These are phyloP conservation scores for Mayamaea pseudoterrestris DNA, from an alignment of 108 stramenopile genomes.

Conservation along the genomic window DNA sequence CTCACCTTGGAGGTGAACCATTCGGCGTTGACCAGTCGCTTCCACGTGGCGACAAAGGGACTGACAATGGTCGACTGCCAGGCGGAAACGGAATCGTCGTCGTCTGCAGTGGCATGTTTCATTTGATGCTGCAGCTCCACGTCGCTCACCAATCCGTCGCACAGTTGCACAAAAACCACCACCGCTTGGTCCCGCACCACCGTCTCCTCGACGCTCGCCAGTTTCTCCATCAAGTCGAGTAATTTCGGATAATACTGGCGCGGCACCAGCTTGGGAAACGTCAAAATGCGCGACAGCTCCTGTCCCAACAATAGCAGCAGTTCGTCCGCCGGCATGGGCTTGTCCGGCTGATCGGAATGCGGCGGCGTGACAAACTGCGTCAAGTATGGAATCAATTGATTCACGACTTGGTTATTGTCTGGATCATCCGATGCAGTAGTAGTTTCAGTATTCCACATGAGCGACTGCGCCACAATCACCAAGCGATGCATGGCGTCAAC, in stretches of 20 bases:
- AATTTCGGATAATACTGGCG: slow-evolving; percentile 37
- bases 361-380: slow-evolving; percentile 7
- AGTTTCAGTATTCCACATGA: slow-evolving; percentile 28
- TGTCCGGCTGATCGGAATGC: too few species aligned
- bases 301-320: slow-evolving; percentile 60
- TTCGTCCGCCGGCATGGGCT: slow-evolving; percentile 58
- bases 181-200: slow-evolving; percentile 88
- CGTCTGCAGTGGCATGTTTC: not conserved
- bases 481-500: slow-evolving; percentile 84
- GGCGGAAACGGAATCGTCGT: not conserved
- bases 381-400: slow-evolving; percentile 56
- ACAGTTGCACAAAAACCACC: slow-evolving; percentile 44
- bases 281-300: slow-evolving; percentile 55
- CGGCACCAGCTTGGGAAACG: slow-evolving; percentile 37
- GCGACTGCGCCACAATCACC: slow-evolving; percentile 63
- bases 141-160: not conserved
- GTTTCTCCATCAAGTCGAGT: slow-evolving; percentile 81
- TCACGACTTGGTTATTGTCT: not conserved
- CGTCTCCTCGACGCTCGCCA: slow-evolving; percentile 91
- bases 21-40: slow-evolving; percentile 75
- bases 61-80: too few species aligned
- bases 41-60: slow-evolving; percentile 51
- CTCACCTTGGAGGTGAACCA: slow-evolving; percentile 96
- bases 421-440: not conserved
- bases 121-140: slow-evolving; percentile 7